A percentile compares a stretch with the other conserved stretches of the same genome.
These are phyloP conservation scores for Stipa capillata DNA, from an alignment of 176 grass and related monocot species.

Conservation along the genomic window DNA sequence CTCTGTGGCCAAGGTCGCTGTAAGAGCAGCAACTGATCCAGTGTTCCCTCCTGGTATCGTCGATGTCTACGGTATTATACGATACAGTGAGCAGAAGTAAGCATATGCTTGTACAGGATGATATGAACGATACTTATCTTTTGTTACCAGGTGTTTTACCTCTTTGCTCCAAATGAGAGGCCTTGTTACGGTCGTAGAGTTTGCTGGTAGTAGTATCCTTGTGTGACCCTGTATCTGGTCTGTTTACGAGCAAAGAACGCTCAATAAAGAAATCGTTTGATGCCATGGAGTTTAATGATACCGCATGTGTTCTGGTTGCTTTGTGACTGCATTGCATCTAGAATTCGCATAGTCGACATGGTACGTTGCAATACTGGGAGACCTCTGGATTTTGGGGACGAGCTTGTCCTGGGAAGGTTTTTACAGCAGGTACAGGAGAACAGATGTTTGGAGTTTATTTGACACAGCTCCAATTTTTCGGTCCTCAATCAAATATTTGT, in stretches of 20 bases:
- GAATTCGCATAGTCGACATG: too few species aligned
- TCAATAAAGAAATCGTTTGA: conserved; percentile 2
- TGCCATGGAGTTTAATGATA: too few species aligned
- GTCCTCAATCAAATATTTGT: too few species aligned
- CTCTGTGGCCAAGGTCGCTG: conserved; percentile 62
- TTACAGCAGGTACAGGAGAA: too few species aligned
- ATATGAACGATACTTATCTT: background rate
- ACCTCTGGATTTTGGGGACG: too few species aligned
- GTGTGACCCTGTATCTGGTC: background rate
- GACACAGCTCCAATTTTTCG: too few species aligned
- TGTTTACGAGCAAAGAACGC: background rate
- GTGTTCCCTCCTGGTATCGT: conserved; percentile 90
- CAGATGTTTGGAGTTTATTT: too few species aligned
- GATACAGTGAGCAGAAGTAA: conserved; percentile 67
- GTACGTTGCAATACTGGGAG: too few species aligned
- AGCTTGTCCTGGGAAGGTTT: too few species aligned
- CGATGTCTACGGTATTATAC: conserved; percentile 71
- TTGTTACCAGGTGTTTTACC: background rate
- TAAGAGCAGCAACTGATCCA: conserved; percentile 70
- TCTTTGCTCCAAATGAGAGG: background rate
- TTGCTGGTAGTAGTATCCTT: background rate
- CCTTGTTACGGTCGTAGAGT: background rate
- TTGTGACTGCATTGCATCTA: too few species aligned
- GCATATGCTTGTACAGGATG: background rate
- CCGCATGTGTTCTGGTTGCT: too few species aligned